Conservation (phyloP, 1,139 yeast species). For the Tardiomyces blankii region DNA sequence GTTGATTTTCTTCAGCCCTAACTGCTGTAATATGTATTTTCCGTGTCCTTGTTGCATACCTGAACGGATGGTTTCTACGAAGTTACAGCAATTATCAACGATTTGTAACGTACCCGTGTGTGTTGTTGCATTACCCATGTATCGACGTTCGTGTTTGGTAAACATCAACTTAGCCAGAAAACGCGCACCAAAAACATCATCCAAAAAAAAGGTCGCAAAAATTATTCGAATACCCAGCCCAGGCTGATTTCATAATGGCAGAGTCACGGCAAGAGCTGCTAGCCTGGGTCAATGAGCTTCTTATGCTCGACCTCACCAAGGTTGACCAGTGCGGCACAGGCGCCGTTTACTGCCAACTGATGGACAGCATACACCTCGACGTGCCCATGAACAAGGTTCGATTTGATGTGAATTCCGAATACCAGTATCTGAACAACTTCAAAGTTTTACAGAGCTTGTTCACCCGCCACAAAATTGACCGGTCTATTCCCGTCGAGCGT, state of each 20-base stretch:
- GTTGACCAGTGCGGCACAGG: constrained; percentile 96
- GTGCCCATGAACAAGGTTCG: constrained; percentile 69
- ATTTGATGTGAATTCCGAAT: constrained; percentile 59
- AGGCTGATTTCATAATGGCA: background rate
- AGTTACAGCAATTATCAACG: too few species aligned
- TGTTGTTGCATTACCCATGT: too few species aligned
- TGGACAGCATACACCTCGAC: constrained; percentile 76
- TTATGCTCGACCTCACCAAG: constrained; percentile 55
- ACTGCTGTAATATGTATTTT: too few species aligned
- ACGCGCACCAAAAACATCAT: too few species aligned
- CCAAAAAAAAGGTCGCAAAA: too few species aligned
- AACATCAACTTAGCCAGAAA: too few species aligned
- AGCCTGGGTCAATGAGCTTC: constrained; percentile 70
- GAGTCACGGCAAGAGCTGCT: constrained; percentile 67
- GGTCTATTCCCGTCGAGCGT: constrained; percentile 69
- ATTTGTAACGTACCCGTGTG: too few species aligned
- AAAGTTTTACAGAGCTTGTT: constrained; percentile 76
- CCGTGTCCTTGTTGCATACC: too few species aligned
- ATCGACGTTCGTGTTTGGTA: too few species aligned
- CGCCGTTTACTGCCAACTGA: constrained; percentile 84
- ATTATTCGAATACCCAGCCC: background rate
- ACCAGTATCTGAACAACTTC: constrained; percentile 70
- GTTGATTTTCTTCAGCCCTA: too few species aligned
- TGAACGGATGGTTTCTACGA: too few species aligned
- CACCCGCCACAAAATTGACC: constrained; percentile 56